phyloP scores from a whole-genome alignment of 1,284 basidiomycete genomes.

The Inonotus obliquus region DNA sequence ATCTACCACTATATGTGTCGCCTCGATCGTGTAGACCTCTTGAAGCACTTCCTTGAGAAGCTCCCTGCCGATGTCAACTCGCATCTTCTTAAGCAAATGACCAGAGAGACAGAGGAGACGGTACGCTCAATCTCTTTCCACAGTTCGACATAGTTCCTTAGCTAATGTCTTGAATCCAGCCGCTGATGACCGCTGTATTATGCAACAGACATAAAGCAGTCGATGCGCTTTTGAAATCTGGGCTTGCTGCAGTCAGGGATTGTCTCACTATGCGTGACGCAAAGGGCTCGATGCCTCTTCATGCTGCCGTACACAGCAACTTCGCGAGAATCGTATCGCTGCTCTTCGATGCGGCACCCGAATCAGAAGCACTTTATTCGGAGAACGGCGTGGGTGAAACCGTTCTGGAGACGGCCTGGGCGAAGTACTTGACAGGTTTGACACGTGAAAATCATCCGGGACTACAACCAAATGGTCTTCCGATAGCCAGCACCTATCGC shows the following conservation, averaged over 20 bases:
- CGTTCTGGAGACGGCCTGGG: constrained; percentile 39
- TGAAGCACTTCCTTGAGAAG: constrained; percentile 42
- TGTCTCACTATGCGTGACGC: constrained; percentile 35
- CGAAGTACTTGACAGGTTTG: constrained; percentile 21
- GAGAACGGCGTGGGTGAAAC: constrained; percentile 55
- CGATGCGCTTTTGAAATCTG: constrained; percentile 33
- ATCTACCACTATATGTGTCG: constrained; percentile 45
- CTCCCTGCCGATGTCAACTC: constrained; percentile 43
- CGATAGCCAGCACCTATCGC: too few species aligned
- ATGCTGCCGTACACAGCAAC: constrained; percentile 36
- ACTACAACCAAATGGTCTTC: too few species aligned
- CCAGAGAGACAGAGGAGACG: constrained; percentile 40
- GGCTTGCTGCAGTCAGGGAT: constrained; percentile 23
- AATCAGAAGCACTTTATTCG: constrained; percentile 33
- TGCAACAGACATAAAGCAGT: constrained; percentile 25
- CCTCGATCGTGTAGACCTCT: constrained; percentile 26
- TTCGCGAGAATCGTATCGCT: constrained; percentile 32
- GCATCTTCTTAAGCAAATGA: constrained; percentile 39
- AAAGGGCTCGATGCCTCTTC: constrained; percentile 43
- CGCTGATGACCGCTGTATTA: constrained; percentile 45
- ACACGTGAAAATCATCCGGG: constrained; percentile 9
- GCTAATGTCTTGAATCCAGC: constrained; percentile 30
- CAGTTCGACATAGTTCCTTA: not conserved
- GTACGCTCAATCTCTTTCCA: constrained; percentile 29
- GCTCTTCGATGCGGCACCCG: constrained; percentile 32